These are phyloP conservation scores for Coemansia asiatica DNA, from an alignment of 192 early-diverging fungal species.

Conservation along the genomic window DNA sequence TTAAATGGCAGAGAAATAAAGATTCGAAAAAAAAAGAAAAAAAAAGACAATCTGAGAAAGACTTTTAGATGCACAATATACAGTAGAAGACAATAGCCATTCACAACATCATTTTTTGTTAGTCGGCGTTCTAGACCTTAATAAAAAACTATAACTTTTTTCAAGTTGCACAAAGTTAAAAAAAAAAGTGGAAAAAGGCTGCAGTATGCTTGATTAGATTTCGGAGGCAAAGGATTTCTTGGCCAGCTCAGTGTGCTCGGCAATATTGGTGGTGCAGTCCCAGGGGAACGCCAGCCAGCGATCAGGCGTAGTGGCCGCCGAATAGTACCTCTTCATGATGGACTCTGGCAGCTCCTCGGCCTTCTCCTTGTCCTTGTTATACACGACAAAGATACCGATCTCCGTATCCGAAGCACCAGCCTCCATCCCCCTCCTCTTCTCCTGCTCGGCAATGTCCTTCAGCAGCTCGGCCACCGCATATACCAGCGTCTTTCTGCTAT, in stretches of 20 bases:
- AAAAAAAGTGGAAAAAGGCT: too few species aligned
- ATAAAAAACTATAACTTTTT: too few species aligned
- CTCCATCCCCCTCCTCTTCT: slow-evolving; percentile 41
- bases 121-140: too few species aligned
- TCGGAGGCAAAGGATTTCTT: slow-evolving; percentile 22
- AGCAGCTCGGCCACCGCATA: slow-evolving; percentile 71
- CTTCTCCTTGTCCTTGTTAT: slow-evolving; percentile 80
- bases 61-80: too few species aligned
- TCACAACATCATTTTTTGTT: too few species aligned
- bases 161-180: too few species aligned
- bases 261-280: slow-evolving; percentile 70
- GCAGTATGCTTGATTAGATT: slow-evolving; percentile 4
- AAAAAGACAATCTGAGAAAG: too few species aligned
- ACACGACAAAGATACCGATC: slow-evolving; percentile 74
- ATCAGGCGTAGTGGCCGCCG: slow-evolving; percentile 72
- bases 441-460: slow-evolving; percentile 66
- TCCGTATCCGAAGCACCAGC: slow-evolving; percentile 52
- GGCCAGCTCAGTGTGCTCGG: slow-evolving; percentile 63
- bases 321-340: slow-evolving; percentile 66
- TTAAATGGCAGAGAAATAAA: neutral
- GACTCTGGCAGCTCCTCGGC: slow-evolving; percentile 59
- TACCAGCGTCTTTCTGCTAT: slow-evolving; percentile 70
- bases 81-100: too few species aligned
- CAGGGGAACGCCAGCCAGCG: slow-evolving; percentile 75
- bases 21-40: neutral